phyloP scores from a whole-genome alignment of 371 early-diverging fungal genomes.

The Mucor velutinosus region DNA sequence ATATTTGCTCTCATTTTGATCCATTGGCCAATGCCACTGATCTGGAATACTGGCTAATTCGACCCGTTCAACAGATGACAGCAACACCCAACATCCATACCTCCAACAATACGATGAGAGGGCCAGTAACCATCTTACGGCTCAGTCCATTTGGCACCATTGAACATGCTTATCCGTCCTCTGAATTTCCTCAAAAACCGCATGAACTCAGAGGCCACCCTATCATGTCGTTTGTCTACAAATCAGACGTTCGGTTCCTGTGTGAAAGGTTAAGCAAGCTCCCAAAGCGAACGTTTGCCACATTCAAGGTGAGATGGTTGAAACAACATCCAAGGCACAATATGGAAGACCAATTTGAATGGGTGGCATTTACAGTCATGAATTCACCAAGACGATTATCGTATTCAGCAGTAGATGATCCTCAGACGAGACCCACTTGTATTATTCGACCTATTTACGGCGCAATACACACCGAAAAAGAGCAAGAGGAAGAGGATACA shows the following conservation, averaged over 20 bases:
- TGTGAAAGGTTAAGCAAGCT: conserved; percentile 30
- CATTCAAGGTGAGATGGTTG: conserved; percentile 37
- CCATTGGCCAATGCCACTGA: conserved; percentile 23
- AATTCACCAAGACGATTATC: conserved; percentile 16
- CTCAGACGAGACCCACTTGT: conserved; percentile 24
- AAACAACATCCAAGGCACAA: not conserved
- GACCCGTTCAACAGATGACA: conserved; percentile 8
- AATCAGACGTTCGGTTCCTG: conserved; percentile 34
- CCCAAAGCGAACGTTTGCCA: conserved; percentile 8
- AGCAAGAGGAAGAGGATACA: not conserved
- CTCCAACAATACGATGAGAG: not conserved
- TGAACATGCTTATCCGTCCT: conserved; percentile 31
- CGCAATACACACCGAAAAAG: not conserved
- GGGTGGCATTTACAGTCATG: conserved; percentile 31
- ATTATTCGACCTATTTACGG: conserved; percentile 12
- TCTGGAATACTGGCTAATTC: conserved; percentile 43
- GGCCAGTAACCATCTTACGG: conserved; percentile 27
- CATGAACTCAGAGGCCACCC: conserved; percentile 32
- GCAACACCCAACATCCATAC: not conserved
- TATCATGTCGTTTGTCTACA: conserved; percentile 46
- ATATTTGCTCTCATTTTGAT: conserved; percentile 39
- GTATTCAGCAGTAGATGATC: conserved; percentile 10
- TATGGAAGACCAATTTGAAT: conserved; percentile 13
- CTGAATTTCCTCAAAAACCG: conserved; percentile 17
- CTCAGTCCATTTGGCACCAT: conserved; percentile 40